phyloP scores from a whole-genome alignment of 1,284 basidiomycete species.

The Fomitopsis palustris region DNA sequence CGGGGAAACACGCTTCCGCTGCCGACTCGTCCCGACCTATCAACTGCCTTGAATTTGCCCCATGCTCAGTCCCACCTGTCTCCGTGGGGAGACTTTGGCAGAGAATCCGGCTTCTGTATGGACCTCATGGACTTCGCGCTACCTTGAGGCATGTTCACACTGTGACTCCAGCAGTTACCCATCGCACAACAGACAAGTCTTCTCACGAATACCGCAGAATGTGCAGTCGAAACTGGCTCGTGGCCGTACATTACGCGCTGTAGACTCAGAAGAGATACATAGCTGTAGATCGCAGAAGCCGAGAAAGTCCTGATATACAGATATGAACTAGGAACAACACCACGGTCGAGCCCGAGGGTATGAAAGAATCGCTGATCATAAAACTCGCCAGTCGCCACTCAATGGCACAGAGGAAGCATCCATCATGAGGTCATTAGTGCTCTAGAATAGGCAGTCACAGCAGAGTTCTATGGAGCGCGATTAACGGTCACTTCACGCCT shows the following conservation, averaged over 20 bases:
- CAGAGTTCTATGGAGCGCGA: slow-evolving; percentile 50
- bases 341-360: not conserved
- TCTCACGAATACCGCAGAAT: too few species aligned
- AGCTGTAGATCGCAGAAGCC: not conserved
- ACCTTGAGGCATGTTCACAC: too few species aligned
- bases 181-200: too few species aligned
- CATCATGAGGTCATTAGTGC: not conserved
- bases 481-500: slow-evolving; percentile 10
- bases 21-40: slow-evolving; percentile 10
- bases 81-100: not conserved
- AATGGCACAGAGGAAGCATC: not conserved
- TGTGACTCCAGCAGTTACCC: too few species aligned
- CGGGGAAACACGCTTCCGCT: slow-evolving; percentile 22
- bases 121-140: too few species aligned
- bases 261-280: slow-evolving; percentile 1
- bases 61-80: not conserved
- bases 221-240: not conserved
- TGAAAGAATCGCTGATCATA: not conserved
- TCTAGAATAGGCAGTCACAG: slow-evolving; percentile 68
- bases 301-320: slow-evolving; percentile 3
- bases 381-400: not conserved
- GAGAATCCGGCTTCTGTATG: too few species aligned
- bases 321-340: not conserved
- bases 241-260: not conserved
- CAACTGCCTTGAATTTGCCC: not conserved